phyloP scores from a whole-genome alignment of 164 flowering plant genomes.

The Magnolia changhungtana region DNA sequence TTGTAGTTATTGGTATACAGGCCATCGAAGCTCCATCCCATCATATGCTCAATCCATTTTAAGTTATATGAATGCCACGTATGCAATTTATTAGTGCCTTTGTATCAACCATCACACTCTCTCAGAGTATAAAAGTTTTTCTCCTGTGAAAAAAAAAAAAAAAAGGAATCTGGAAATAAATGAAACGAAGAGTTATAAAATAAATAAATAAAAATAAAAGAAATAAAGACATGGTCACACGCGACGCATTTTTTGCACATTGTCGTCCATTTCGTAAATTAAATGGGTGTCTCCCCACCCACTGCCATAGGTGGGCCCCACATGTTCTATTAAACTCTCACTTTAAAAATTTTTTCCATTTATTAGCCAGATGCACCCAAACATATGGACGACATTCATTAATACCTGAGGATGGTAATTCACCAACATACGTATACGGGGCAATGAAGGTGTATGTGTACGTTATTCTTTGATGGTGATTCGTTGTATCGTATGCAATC shows the following conservation, averaged over 20 bases:
- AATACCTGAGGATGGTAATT: neutral
- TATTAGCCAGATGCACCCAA: neutral
- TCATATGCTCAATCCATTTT: no score
- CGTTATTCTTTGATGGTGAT: no score
- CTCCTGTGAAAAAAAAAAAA: neutral
- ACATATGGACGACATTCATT: neutral
- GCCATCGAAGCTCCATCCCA: no score
- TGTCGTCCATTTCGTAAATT: neutral
- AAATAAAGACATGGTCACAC: neutral
- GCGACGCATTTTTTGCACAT: neutral
- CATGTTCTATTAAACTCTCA: neutral
- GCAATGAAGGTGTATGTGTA: no score
- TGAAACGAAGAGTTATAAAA: neutral
- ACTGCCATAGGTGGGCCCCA: neutral
- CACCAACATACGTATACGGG: neutral
- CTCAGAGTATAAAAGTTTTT: neutral
- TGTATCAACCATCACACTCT: neutral
- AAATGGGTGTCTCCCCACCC: slow-evolving; percentile 6
- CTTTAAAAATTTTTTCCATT: neutral
- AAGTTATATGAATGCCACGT: no score
- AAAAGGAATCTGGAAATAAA: neutral
- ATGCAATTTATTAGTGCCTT: neutral
- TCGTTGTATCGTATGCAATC: no score
- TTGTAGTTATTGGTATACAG: no score
- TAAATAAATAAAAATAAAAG: no score